Evolutionary conservation across 768 basidiomycete genomes (phyloP).

Genomic region (Russula sp.): DNA sequence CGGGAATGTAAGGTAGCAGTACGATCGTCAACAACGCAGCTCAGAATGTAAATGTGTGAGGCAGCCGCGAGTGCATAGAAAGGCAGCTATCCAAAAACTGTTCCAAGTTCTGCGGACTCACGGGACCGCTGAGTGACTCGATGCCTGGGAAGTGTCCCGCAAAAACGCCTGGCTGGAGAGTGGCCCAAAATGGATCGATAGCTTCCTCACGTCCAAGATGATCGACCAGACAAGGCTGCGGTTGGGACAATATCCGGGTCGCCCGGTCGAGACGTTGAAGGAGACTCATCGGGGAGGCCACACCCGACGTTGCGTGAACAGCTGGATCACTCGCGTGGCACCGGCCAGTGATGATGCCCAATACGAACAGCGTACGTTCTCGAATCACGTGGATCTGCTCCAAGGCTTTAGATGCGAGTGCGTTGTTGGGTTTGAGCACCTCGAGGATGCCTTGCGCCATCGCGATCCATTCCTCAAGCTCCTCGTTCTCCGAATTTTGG

Average conservation of each 20-base stretch:
- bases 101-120: conserved; percentile 21
- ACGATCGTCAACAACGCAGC: not conserved
- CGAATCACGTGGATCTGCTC: conserved; percentile 22
- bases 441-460: conserved; percentile 22
- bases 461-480: conserved; percentile 27
- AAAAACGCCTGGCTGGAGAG: conserved; percentile 17
- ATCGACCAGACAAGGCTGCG: conserved; percentile 19
- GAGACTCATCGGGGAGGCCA: conserved; percentile 12
- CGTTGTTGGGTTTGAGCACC: conserved; percentile 17
- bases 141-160: conserved; percentile 27
- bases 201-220: conserved; percentile 21
- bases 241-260: conserved; percentile 20
- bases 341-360: conserved; percentile 13
- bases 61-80: conserved; percentile 20
- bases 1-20: not conserved
- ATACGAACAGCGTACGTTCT: conserved; percentile 22
- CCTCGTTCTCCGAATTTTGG: conserved; percentile 23
- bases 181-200: conserved; percentile 21
- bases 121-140: conserved; percentile 24
- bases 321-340: conserved; percentile 5
- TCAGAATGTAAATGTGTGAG: conserved; percentile 17
- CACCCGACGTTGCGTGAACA: not conserved
- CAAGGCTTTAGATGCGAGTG: conserved; percentile 23
- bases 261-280: conserved; percentile 21
- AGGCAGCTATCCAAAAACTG: conserved; percentile 26